Conservation (phyloP, 2,329 filamentous ascomycete genomes). For the Mollisia scopiformis region DNA sequence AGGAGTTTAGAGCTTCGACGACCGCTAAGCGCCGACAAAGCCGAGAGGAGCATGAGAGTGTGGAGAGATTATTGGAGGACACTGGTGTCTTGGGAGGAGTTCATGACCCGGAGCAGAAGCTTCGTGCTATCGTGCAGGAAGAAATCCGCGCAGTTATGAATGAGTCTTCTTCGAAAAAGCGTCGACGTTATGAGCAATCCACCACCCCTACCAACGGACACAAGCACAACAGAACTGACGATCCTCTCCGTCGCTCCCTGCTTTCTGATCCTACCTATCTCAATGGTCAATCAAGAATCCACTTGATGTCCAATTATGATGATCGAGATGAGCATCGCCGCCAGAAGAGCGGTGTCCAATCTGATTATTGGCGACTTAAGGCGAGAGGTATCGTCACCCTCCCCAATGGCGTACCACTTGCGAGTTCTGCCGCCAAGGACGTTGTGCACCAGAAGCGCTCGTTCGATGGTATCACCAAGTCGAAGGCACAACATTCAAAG, state of each 20-base stretch:
- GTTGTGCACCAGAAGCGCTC: constrained; percentile 30
- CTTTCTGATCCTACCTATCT: constrained; percentile 36
- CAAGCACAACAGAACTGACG: constrained; percentile 28
- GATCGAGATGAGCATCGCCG: constrained; percentile 25
- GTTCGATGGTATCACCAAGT: constrained; percentile 28
- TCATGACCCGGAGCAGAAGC: constrained; percentile 23
- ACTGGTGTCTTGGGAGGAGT: constrained; percentile 32
- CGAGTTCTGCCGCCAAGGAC: constrained; percentile 31
- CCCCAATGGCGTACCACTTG: constrained; percentile 34
- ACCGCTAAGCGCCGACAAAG: constrained; percentile 14
- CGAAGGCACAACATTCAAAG: constrained; percentile 16
- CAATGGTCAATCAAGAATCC: constrained; percentile 34
- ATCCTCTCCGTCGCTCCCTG: constrained; percentile 32
- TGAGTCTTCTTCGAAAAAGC: constrained; percentile 21
- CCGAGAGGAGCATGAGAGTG: constrained; percentile 16
- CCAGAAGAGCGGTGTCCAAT: constrained; percentile 37
- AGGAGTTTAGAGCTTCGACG: constrained; percentile 35
- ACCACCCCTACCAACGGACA: constrained; percentile 24
- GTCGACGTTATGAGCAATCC: constrained; percentile 22
- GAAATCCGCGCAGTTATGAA: constrained; percentile 26
- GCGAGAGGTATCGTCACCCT: constrained; percentile 38
- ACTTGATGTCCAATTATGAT: constrained; percentile 30
- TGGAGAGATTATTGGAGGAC: constrained; percentile 32
- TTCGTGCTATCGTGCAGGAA: constrained; percentile 24
- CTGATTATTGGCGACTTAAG: constrained; percentile 40